A percentile compares a stretch with the other conserved stretches of the same genome.
Evolutionary conservation across 768 basidiomycete species (phyloP).

Genomic region (Phanerochaete carnosa): DNA sequence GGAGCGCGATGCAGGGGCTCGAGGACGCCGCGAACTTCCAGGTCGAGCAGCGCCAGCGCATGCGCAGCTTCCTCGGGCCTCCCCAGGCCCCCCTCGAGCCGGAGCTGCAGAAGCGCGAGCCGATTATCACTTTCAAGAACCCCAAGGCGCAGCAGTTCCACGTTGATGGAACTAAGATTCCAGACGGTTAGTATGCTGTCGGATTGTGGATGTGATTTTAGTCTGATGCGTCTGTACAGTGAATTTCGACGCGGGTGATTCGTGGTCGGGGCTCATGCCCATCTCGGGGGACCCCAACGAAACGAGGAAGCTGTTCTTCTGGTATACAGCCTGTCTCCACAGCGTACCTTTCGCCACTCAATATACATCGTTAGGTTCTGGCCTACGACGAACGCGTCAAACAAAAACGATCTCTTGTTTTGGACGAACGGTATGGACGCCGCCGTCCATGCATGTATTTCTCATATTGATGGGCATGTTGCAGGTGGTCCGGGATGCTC

Average conservation of each 20-base stretch:
- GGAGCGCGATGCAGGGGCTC: conserved; percentile 24
- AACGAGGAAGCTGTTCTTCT: conserved; percentile 41
- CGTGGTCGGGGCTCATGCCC: conserved; percentile 29
- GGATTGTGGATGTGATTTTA: neutral
- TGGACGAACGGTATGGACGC: conserved; percentile 32
- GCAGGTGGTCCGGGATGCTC: conserved; percentile 71
- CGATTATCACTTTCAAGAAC: conserved; percentile 21
- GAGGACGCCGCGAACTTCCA: conserved; percentile 24
- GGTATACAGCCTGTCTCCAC: conserved; percentile 6
- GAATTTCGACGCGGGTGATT: conserved; percentile 34
- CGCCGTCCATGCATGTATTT: neutral
- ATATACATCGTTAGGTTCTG: conserved; percentile 24
- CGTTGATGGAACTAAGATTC: conserved; percentile 32
- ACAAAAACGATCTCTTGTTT: conserved; percentile 27
- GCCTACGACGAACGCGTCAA: conserved; percentile 29
- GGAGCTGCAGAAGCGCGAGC: conserved; percentile 11
- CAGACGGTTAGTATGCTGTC: conserved; percentile 21
- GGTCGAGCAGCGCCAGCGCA: conserved; percentile 22
- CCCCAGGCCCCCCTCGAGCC: neutral
- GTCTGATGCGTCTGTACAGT: conserved; percentile 18
- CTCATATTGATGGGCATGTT: neutral
- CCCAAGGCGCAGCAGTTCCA: conserved; percentile 27
- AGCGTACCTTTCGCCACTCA: neutral
- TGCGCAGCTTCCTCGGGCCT: conserved; percentile 25
- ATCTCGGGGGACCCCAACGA: conserved; percentile 32